A percentile compares a stretch with the other conserved stretches of the same genome.
These are phyloP conservation scores for Scedosporium minutisporum DNA, from an alignment of 2,329 filamentous ascomycete genomes.

Conservation along the genomic window DNA sequence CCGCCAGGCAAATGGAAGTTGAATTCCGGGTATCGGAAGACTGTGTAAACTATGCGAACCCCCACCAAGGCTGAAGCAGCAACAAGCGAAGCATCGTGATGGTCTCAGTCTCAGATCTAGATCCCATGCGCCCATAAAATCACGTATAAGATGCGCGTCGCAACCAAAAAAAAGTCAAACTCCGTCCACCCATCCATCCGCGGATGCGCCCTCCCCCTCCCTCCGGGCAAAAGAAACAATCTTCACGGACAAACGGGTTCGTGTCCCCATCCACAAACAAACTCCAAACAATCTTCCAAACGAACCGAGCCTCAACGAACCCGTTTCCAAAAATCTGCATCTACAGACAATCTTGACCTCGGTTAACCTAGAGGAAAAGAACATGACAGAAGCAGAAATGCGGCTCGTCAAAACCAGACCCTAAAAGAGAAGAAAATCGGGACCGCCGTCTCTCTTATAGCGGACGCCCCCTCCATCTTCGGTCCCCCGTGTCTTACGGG, in stretches of 20 bases:
- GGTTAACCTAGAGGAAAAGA: neutral
- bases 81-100: neutral
- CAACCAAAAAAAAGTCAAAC: neutral
- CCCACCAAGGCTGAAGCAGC: neutral
- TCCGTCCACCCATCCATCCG: neutral
- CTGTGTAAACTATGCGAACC: neutral
- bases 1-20: neutral
- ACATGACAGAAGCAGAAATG: neutral
- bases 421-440: too few species aligned
- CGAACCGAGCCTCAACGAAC: neutral
- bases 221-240: neutral
- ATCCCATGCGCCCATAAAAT: neutral
- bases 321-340: neutral
- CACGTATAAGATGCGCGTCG: neutral
- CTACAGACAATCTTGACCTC: neutral
- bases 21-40: neutral
- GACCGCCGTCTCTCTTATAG: too few species aligned
- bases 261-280: neutral
- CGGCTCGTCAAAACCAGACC: neutral
- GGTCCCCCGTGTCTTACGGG: too few species aligned
- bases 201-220: neutral
- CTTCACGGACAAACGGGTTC: neutral
- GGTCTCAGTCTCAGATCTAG: neutral
- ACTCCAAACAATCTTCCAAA: neutral
- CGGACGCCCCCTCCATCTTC: too few species aligned